Conservation (phyloP, 257 asterid genomes). For the Nicotiana obtusifolia region DNA sequence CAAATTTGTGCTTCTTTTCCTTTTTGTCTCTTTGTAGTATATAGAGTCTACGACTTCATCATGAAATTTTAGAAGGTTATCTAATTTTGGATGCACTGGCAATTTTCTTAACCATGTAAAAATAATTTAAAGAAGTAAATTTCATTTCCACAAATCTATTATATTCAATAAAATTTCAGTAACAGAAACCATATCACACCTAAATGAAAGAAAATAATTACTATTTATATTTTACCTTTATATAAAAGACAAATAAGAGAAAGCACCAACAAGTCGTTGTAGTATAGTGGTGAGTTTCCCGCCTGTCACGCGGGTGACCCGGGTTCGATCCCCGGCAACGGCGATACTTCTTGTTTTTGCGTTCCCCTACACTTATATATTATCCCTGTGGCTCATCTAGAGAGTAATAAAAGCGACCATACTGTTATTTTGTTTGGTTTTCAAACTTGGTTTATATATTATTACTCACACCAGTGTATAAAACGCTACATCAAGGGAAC, state of each 20-base stretch:
- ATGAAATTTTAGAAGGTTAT: not conserved
- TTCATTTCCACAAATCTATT: too few relatives aligned
- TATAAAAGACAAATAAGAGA: fast-evolving
- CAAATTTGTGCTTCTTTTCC: not conserved
- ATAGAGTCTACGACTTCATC: not conserved
- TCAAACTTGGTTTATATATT: not conserved
- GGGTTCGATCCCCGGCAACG: conserved; percentile 99
- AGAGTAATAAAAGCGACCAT: not conserved
- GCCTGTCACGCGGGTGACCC: conserved; percentile 84
- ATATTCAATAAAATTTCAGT: too few relatives aligned
- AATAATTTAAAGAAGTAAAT: too few relatives aligned
- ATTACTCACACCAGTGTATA: not conserved
- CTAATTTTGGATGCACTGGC: not conserved
- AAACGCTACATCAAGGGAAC: too few relatives aligned
- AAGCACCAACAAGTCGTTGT: not conserved
- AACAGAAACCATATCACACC: too few relatives aligned
- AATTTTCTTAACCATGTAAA: not conserved
- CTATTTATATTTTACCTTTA: too few relatives aligned
- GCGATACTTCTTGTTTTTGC: conserved; percentile 19
- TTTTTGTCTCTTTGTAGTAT: not conserved
- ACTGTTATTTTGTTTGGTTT: not conserved
- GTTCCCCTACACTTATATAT: not conserved
- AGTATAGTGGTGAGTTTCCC: not conserved
- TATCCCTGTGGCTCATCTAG: not conserved
- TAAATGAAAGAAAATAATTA: too few relatives aligned